phyloP scores from a whole-genome alignment of 176 grass and related monocot genomes.

The Oryza rufipogon region DNA sequence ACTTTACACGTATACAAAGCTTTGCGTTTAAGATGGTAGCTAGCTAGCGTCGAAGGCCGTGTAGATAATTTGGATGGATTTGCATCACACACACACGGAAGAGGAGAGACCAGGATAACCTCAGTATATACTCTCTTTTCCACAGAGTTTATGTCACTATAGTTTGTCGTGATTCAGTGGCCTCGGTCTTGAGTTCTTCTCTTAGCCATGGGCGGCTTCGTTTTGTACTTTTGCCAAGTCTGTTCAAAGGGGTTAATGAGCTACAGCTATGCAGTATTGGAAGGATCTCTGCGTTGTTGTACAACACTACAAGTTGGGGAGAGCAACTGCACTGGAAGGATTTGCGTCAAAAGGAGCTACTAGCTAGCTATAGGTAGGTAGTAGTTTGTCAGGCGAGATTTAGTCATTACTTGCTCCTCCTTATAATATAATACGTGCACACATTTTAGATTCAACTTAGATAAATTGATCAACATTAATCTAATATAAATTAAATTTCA shows the following conservation, averaged over 20 bases:
- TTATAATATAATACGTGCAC: too few relatives aligned
- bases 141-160: not conserved
- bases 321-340: not conserved
- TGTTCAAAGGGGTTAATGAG: not conserved
- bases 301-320: not conserved
- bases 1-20: not conserved
- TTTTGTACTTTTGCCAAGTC: not conserved
- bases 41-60: too few relatives aligned
- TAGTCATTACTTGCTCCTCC: too few relatives aligned
- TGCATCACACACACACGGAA: not conserved
- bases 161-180: not conserved
- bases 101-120: not conserved
- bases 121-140: not conserved
- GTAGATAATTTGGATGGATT: not conserved
- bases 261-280: not conserved
- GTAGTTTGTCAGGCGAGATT: too few relatives aligned
- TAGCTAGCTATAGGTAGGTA: not conserved
- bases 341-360: not conserved
- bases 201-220: not conserved
- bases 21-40: too few relatives aligned
- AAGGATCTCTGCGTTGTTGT: not conserved
- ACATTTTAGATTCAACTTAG: too few relatives aligned
- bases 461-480: too few relatives aligned
- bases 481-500: too few relatives aligned
- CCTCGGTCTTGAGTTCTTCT: not conserved